Evolutionary conservation across 495 filamentous ascomycete species (phyloP).

Genomic region (Aspergillus incahuasiensis): DNA sequence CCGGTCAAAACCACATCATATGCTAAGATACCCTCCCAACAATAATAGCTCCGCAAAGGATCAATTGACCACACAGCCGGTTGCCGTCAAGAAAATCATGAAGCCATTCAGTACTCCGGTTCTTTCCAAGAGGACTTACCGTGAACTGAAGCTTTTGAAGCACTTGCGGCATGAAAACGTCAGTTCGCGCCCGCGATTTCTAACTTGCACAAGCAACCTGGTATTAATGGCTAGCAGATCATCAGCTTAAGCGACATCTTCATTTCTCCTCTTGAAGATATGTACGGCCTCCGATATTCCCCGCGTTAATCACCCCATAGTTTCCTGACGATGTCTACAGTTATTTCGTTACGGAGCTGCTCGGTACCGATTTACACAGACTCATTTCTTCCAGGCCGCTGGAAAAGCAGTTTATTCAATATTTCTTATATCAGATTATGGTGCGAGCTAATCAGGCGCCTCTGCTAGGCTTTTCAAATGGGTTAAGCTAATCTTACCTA

Average conservation of each 20-base stretch:
- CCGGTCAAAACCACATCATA: not conserved
- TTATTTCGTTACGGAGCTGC: slow-evolving; percentile 96
- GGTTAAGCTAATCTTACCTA: slow-evolving; percentile 40
- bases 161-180: slow-evolving; percentile 97
- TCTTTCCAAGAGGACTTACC: slow-evolving; percentile 92
- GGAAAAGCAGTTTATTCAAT: slow-evolving; percentile 99
- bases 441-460: slow-evolving; percentile 40
- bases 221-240: slow-evolving; percentile 54
- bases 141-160: slow-evolving; percentile 95
- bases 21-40: slow-evolving; percentile 1
- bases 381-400: slow-evolving; percentile 91
- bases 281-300: slow-evolving; percentile 57
- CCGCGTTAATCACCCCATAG: not conserved
- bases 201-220: not conserved
- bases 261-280: slow-evolving; percentile 97
- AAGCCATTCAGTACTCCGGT: slow-evolving; percentile 99
- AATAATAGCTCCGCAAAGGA: slow-evolving; percentile 82
- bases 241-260: slow-evolving; percentile 99
- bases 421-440: slow-evolving; percentile 98
- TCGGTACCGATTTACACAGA: slow-evolving; percentile 94
- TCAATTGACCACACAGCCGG: slow-evolving; percentile 90
- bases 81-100: slow-evolving; percentile 99
- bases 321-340: slow-evolving; percentile 41
- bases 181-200: slow-evolving; percentile 15
- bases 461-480: not conserved